Evolutionary conservation across 2,329 filamentous ascomycete genomes (phyloP).

Genomic region (Emmonsiellopsis sp.): DNA sequence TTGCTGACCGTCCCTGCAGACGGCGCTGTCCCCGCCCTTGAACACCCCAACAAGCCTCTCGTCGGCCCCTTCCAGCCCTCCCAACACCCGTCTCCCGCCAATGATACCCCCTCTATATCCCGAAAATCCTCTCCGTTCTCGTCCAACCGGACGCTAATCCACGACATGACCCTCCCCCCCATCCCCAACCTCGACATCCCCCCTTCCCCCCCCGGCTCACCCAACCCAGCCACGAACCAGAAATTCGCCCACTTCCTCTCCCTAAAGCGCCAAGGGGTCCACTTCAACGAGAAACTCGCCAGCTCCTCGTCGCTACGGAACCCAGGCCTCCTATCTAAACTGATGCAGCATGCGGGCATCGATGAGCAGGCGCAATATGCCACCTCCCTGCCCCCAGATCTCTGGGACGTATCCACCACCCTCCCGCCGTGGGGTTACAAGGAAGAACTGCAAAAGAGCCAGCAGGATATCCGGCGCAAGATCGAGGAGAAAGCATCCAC

Average conservation of each 20-base stretch:
- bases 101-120: slow-evolving; percentile 4
- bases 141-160: slow-evolving; percentile 40
- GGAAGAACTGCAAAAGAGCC: slow-evolving; percentile 35
- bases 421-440: slow-evolving; percentile 39
- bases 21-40: background rate
- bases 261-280: slow-evolving; percentile 52
- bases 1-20: background rate
- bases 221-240: slow-evolving; percentile 37
- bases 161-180: slow-evolving; percentile 47
- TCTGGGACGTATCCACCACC: slow-evolving; percentile 29
- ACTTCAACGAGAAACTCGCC: slow-evolving; percentile 56
- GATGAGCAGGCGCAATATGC: slow-evolving; percentile 45
- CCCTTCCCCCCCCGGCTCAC: slow-evolving; percentile 38
- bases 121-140: slow-evolving; percentile 41
- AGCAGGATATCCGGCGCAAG: slow-evolving; percentile 29
- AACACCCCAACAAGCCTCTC: slow-evolving; percentile 17
- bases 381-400: slow-evolving; percentile 36
- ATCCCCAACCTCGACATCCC: slow-evolving; percentile 37
- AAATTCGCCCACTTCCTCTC: slow-evolving; percentile 54
- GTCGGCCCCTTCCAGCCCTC: slow-evolving; percentile 28
- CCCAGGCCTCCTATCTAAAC: slow-evolving; percentile 47
- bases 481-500: slow-evolving; percentile 25
- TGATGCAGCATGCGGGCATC: slow-evolving; percentile 52
- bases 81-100: background rate
- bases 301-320: slow-evolving; percentile 50